A percentile compares a stretch with the other conserved stretches of the same genome.
Evolutionary conservation across 2,329 filamentous ascomycete genomes (phyloP).

Genomic region (Colletotrichum truncatum): DNA sequence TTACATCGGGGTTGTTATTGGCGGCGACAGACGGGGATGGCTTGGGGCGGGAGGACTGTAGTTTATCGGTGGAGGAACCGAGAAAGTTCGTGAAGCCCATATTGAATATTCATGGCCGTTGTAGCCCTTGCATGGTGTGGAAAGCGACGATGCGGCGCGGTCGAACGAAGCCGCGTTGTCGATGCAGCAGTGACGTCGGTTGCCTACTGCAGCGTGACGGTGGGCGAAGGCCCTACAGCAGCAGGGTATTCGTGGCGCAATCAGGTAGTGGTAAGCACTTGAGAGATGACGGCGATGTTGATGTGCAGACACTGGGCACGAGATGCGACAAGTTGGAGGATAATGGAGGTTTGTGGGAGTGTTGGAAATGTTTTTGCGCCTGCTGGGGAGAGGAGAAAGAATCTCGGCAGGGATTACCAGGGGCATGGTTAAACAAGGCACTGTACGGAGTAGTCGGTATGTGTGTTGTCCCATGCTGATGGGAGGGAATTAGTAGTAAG

Average conservation of each 20-base stretch:
- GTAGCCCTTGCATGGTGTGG: constrained; percentile 11
- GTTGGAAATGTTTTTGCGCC: no score
- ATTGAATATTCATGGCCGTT: constrained; percentile 26
- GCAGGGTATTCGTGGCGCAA: not conserved
- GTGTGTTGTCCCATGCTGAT: no score
- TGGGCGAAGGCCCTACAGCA: not conserved
- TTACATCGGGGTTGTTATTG: not conserved
- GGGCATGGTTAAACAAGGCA: no score
- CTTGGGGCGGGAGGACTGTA: constrained; percentile 7
- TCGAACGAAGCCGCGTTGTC: not conserved
- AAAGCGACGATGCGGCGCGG: not conserved
- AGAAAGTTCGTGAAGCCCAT: constrained; percentile 32
- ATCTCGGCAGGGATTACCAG: no score
- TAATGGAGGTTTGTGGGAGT: no score
- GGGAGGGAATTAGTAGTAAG: no score
- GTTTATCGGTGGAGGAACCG: constrained; percentile 29
- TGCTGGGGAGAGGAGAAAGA: no score
- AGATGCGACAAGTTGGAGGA: no score
- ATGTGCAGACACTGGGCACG: no score
- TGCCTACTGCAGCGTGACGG: not conserved
- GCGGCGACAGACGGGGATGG: constrained; percentile 5
- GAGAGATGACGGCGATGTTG: no score
- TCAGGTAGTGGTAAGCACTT: no score
- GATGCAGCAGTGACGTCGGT: not conserved
- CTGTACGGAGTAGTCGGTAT: no score